Evolutionary conservation across 2,329 filamentous ascomycete genomes (phyloP), one percentile per base, ranked within the genome.

Genomic region (Delphinella strobiligena): DNA sequence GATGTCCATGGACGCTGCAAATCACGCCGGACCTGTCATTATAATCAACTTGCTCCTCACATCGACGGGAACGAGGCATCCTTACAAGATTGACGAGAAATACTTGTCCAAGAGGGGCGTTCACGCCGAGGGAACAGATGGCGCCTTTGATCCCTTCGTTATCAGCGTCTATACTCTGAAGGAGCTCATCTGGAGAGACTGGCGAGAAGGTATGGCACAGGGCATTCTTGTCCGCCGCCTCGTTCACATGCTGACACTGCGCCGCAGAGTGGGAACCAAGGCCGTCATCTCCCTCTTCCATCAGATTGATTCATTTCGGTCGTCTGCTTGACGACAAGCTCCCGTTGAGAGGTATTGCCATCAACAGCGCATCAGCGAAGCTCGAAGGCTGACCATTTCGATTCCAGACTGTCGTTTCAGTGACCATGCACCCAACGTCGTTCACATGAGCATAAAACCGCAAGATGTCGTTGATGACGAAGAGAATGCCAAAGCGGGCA

Each of bases 151-250:
- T 55, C 87, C 87, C 1, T 88, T 86, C 56, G 83, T 80, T 55
- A 86, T 96, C 62, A 93, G 84, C 49, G 81, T 94, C 37, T 94
- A 95, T 58, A 93, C 85, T 3, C 66, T 96, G 48, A 95, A 95
- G 62, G 87, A 95, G 64, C 67, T 95, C 54, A 94, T 96, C 56
- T 74, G 91, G 66, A 74, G 85, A 52, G 88, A 95, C 59, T 96
- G 89, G 89, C 73, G 86, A 50, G 80, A 79, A 51, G 85, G 72
- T 74, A 64, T 41, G 56, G 14, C 4, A 12, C 32, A n/a, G 5
- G 14, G 8, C 41, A 14, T 19, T 5, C 14, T 5, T 11, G 5
- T 7, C 10, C 17, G 8, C 29, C 12, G 12, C 29, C 4, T 10
- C n/a, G 11, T 29, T 31, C 15, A 3, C 18, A 8, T 5, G 11